Percentiles rank a stretch among this genome's conserved stretches.
Evolutionary conservation across 202 grass and related monocot species (phyloP).

Genomic region (Digitaria exilis): DNA sequence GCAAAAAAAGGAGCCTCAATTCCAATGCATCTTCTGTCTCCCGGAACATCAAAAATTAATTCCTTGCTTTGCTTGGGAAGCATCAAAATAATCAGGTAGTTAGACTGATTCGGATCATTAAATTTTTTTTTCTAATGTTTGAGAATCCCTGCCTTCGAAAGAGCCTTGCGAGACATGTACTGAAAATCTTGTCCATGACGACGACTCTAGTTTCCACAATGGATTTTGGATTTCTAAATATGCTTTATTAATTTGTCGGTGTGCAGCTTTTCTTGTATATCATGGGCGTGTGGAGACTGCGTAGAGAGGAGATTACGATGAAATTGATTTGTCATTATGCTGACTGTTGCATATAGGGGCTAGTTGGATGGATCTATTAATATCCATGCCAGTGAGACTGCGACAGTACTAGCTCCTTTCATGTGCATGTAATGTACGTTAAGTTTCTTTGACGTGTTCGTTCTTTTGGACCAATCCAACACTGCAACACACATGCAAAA

Average conservation of each 20-base stretch:
- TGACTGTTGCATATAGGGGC: neutral
- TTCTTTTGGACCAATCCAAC: conserved; percentile 10
- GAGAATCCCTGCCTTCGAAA: no score
- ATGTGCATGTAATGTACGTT: conserved; percentile 7
- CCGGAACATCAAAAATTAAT: no score
- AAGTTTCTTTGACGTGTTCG: conserved; percentile 1
- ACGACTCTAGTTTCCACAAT: neutral
- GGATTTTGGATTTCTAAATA: neutral
- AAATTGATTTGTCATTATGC: neutral
- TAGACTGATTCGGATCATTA: no score
- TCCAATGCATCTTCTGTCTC: no score
- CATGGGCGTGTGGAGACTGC: neutral
- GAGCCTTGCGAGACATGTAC: neutral
- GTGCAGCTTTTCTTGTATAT: neutral
- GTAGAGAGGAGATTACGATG: neutral
- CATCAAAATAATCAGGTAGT: no score
- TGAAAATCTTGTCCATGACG: no score
- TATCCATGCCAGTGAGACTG: neutral
- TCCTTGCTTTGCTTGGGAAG: no score
- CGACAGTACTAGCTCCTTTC: neutral
- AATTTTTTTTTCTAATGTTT: no score
- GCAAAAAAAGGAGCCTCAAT: no score
- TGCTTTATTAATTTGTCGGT: neutral
- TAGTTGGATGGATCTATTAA: neutral
- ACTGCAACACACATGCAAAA: neutral